Evolutionary conservation across 2,329 filamentous ascomycete species (phyloP).

Genomic region (Xylariaceae sp.): DNA sequence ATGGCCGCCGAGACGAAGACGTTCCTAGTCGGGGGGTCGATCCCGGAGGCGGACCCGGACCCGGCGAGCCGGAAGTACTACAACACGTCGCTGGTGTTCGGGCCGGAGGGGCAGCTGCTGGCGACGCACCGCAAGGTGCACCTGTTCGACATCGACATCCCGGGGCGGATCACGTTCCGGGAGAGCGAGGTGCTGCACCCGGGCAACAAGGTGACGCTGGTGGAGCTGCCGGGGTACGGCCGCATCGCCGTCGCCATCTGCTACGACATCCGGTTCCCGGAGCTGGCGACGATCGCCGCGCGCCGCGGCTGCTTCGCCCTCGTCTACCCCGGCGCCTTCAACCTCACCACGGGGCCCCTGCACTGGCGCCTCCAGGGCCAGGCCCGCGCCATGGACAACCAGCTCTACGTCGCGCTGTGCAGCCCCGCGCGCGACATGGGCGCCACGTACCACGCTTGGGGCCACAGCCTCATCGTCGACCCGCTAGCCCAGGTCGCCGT

Average conservation of each 20-base stretch:
- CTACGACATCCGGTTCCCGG: constrained; percentile 97
- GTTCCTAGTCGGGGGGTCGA: constrained; percentile 89
- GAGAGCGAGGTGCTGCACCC: constrained; percentile 88
- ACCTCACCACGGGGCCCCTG: constrained; percentile 85
- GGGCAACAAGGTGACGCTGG: constrained; percentile 80
- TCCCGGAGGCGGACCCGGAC: constrained; percentile 72
- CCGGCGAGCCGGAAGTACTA: constrained; percentile 70
- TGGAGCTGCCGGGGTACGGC: constrained; percentile 88
- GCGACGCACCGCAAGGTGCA: constrained; percentile 91
- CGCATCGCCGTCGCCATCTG: constrained; percentile 89
- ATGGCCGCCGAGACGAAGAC: constrained; percentile 78
- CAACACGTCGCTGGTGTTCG: constrained; percentile 88
- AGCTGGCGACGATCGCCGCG: constrained; percentile 86
- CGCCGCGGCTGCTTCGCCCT: constrained; percentile 84
- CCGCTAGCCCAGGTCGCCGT: constrained; percentile 82
- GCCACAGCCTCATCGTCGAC: constrained; percentile 86
- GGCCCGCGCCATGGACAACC: constrained; percentile 88
- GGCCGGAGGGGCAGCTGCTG: constrained; percentile 76
- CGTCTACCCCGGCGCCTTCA: constrained; percentile 96
- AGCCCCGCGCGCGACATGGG: constrained; percentile 81
- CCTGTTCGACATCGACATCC: constrained; percentile 97
- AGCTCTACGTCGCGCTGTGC: constrained; percentile 91
- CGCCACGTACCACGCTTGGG: constrained; percentile 86
- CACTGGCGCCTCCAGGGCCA: constrained; percentile 88
- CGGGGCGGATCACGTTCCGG: constrained; percentile 87